phyloP scores from a whole-genome alignment of 148 eudicot genomes.

The Cornus controversa region DNA sequence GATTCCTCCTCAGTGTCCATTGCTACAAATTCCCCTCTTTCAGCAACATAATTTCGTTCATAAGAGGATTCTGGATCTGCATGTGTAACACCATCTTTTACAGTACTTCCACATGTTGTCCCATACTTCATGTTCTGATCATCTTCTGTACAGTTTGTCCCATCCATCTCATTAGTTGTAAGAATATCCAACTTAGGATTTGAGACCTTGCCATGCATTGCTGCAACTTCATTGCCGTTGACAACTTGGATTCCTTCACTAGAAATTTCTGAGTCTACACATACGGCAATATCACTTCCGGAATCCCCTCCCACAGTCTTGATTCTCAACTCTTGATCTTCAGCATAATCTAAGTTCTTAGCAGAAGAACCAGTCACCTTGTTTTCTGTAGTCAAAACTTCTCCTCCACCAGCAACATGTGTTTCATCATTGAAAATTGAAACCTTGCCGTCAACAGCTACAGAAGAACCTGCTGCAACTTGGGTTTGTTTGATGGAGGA shows the following conservation, averaged over 20 bases:
- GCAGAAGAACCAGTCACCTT: background rate
- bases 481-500: background rate
- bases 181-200: slow-evolving; percentile 12
- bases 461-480: slow-evolving; percentile 11
- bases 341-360: background rate
- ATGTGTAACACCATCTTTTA: background rate
- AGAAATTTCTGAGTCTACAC: background rate
- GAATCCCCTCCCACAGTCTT: background rate
- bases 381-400: slow-evolving; percentile 2
- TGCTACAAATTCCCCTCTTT: slow-evolving; percentile 15
- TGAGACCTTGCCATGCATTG: background rate
- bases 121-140: background rate
- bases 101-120: slow-evolving; percentile 1
- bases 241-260: slow-evolving; percentile 13
- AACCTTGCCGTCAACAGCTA: background rate
- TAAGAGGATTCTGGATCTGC: slow-evolving; percentile 12
- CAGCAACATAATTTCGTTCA: slow-evolving; percentile 17
- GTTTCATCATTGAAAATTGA: background rate
- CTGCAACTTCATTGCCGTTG: background rate
- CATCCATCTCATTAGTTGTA: background rate
- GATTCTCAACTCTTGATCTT: slow-evolving; percentile 12
- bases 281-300: slow-evolving; percentile 5
- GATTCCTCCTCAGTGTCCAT: slow-evolving; percentile 18
- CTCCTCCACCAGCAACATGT: background rate
- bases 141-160: slow-evolving; percentile 15